Percentiles rank a stretch among this genome's conserved stretches.
phyloP scores from a whole-genome alignment of 139 green algal genomes.

The Trebouxia sp. region DNA sequence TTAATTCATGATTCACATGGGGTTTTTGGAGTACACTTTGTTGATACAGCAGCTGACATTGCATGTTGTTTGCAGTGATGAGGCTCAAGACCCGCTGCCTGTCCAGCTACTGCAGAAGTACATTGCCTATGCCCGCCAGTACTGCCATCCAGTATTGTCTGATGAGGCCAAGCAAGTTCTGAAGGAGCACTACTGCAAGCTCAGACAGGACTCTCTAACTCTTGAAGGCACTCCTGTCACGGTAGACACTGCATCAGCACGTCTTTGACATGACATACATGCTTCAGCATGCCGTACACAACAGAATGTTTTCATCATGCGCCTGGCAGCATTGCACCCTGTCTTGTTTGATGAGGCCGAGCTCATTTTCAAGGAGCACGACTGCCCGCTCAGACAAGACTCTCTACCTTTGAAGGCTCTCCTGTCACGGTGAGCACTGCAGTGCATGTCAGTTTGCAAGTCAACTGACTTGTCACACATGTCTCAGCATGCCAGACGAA shows the following conservation, averaged over 20 bases:
- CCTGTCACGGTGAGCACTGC: too few species aligned
- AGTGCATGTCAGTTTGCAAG: too few species aligned
- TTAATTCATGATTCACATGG: too few species aligned
- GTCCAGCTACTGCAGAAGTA: slow-evolving; percentile 84
- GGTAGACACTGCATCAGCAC: background rate
- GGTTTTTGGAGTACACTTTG: too few species aligned
- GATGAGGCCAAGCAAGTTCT: slow-evolving; percentile 65
- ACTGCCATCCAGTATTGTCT: slow-evolving; percentile 74
- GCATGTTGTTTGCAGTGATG: slow-evolving; percentile 23
- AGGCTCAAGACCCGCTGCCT: slow-evolving; percentile 59
- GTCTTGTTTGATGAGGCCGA: background rate
- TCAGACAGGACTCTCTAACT: slow-evolving; percentile 46
- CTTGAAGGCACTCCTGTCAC: slow-evolving; percentile 48
- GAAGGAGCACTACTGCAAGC: slow-evolving; percentile 73
- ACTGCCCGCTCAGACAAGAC: background rate
- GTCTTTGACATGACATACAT: background rate
- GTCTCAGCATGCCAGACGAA: too few species aligned
- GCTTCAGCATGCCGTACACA: background rate
- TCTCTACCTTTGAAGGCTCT: too few species aligned
- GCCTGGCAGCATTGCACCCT: background rate
- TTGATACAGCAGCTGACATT: too few species aligned
- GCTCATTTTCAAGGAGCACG: background rate
- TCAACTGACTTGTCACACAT: too few species aligned
- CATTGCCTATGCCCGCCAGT: slow-evolving; percentile 88
- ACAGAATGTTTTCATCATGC: background rate